Evolutionary conservation across 2,329 filamentous ascomycete genomes (phyloP).

Genomic region (Cyclaneusma minus): DNA sequence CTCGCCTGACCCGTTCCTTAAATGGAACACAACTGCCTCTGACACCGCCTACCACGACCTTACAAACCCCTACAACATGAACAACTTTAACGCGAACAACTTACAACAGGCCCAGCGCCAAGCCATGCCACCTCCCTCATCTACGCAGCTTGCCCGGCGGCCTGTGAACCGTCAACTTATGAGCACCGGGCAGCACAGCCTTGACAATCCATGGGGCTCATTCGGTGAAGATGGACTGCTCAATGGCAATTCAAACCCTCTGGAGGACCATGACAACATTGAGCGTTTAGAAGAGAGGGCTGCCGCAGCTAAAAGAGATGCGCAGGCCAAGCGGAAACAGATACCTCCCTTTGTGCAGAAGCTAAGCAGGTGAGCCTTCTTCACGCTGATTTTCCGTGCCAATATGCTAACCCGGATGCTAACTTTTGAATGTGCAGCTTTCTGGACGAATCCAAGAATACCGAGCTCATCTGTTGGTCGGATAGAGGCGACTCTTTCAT

Average conservation of each 20-base stretch:
- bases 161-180: conserved; percentile 17
- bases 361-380: conserved; percentile 63
- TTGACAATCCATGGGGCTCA: conserved; percentile 22
- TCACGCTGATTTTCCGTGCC: conserved; percentile 3
- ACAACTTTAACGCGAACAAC: conserved; percentile 8
- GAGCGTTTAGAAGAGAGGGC: conserved; percentile 70
- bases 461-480: conserved; percentile 91
- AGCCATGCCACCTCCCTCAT: conserved; percentile 9
- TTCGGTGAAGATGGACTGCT: conserved; percentile 21
- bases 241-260: conserved; percentile 21
- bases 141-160: conserved; percentile 18
- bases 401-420: conserved; percentile 13
- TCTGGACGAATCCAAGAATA: conserved; percentile 82
- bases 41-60: conserved; percentile 21
- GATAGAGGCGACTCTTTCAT: conserved; percentile 94
- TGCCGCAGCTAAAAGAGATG: conserved; percentile 69
- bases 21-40: conserved; percentile 28
- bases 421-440: conserved; percentile 43
- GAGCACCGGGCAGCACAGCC: conserved; percentile 13
- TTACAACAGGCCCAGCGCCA: conserved; percentile 13
- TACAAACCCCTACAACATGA: conserved; percentile 15
- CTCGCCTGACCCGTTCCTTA: conserved; percentile 34
- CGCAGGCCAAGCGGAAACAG: conserved; percentile 80
- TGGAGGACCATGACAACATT: conserved; percentile 52
- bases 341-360: conserved; percentile 98